Conservation (phyloP, 164 flowering plant species). For the Platanus orientalis region DNA sequence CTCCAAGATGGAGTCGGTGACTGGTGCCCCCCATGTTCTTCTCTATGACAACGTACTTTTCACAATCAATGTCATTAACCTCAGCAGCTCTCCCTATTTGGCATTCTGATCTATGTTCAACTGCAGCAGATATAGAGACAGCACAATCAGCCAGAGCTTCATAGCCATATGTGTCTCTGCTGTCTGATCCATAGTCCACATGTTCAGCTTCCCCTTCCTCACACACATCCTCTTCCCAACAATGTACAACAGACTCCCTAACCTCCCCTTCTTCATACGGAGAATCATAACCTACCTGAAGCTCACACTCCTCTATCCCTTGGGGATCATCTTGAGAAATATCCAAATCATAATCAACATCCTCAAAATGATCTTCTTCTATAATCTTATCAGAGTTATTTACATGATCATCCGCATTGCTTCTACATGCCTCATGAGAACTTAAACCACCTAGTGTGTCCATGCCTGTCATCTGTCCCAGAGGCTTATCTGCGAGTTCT, state of each 20-base stretch:
- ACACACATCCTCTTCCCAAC: conserved; percentile 44
- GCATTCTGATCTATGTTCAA: conserved; percentile 22
- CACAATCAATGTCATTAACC: conserved; percentile 10
- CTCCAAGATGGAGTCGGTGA: conserved; percentile 1
- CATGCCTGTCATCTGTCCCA: neutral
- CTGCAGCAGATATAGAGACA: conserved; percentile 17
- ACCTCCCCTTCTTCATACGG: conserved; percentile 78
- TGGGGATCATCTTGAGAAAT: conserved; percentile 28
- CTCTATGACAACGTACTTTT: conserved; percentile 9
- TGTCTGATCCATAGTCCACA: conserved; percentile 60
- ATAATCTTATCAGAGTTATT: conserved; percentile 12
- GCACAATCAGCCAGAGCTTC: conserved; percentile 24
- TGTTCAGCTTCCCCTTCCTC: conserved; percentile 49
- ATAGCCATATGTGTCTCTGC: conserved; percentile 25
- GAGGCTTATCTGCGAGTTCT: conserved; percentile 6
- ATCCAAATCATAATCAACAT: conserved; percentile 26
- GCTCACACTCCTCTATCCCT: conserved; percentile 15
- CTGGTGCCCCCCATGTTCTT: conserved; percentile 7
- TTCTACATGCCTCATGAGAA: conserved; percentile 14
- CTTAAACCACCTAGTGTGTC: conserved; percentile 11
- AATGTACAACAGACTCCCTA: conserved; percentile 38
- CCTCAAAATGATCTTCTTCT: conserved; percentile 16
- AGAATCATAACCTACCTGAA: conserved; percentile 57
- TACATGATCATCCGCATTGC: conserved; percentile 16
- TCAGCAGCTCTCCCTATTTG: conserved; percentile 16